A percentile compares a stretch with the other conserved stretches of the same genome.
These are phyloP conservation scores for Myxozyma geophila DNA, from an alignment of 805 yeast species.

Conservation along the genomic window DNA sequence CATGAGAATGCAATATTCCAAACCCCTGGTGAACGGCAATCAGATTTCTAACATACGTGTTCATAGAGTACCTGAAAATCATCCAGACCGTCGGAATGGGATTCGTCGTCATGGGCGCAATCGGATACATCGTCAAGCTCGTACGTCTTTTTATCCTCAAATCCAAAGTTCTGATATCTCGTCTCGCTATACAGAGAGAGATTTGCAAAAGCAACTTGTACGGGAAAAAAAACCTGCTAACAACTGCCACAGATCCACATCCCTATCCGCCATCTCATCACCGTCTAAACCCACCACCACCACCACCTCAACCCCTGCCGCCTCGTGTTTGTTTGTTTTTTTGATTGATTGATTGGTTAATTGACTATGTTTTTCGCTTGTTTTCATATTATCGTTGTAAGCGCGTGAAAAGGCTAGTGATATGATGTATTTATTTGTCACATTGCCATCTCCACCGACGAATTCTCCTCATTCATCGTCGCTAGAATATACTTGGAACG, in stretches of 20 bases:
- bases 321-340: not conserved
- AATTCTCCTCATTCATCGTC: too few species aligned
- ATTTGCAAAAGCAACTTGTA: not conserved
- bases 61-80: conserved; percentile 76
- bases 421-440: too few species aligned
- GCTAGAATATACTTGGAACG: too few species aligned
- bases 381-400: not conserved
- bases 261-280: conserved; percentile 38
- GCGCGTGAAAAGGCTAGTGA: too few species aligned
- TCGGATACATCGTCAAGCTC: conserved; percentile 93
- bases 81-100: conserved; percentile 97
- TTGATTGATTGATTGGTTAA: not conserved
- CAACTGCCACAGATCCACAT: conserved; percentile 33
- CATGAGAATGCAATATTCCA: not conserved
- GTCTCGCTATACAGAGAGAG: not conserved
- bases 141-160: conserved; percentile 40
- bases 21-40: too few species aligned
- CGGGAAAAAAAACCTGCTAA: not conserved
- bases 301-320: not conserved
- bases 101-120: conserved; percentile 95
- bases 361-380: not conserved
- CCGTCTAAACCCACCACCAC: conserved; percentile 30
- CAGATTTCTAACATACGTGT: too few species aligned
- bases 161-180: not conserved
- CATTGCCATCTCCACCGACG: too few species aligned